Evolutionary conservation across 495 filamentous ascomycete species (phyloP).

Genomic region (Xylaria longipes): DNA sequence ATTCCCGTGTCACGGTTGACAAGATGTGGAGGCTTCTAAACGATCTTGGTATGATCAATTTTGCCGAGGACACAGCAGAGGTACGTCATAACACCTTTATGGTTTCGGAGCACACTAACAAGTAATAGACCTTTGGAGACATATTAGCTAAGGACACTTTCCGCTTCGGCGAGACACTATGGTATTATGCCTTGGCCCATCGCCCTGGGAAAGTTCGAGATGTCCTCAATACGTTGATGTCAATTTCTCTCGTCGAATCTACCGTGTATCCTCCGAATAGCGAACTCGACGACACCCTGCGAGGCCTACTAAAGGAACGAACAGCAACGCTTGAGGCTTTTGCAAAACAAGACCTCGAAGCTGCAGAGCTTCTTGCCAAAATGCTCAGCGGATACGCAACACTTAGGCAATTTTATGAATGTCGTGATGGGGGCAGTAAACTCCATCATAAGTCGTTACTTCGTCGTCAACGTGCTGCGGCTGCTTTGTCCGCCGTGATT

Average conservation of each 20-base stretch:
- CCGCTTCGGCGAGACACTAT: conserved; percentile 79
- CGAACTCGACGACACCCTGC: conserved; percentile 73
- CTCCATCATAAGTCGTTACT: conserved; percentile 42
- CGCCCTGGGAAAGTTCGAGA: conserved; percentile 75
- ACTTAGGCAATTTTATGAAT: conserved; percentile 83
- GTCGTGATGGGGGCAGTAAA: conserved; percentile 69
- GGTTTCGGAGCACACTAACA: conserved; percentile 33
- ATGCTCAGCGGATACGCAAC: conserved; percentile 91
- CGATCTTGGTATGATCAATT: conserved; percentile 69
- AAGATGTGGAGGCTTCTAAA: conserved; percentile 74
- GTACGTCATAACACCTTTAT: conserved; percentile 56
- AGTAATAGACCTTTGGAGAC: conserved; percentile 75
- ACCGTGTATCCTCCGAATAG: conserved; percentile 71
- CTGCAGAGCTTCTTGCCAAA: conserved; percentile 77
- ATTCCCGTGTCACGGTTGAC: conserved; percentile 71
- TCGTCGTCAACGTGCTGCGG: conserved; percentile 69
- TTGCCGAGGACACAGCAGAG: conserved; percentile 76
- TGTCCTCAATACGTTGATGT: conserved; percentile 84
- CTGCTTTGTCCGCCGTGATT: conserved; percentile 78
- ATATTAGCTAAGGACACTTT: conserved; percentile 67
- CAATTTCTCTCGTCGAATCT: conserved; percentile 83
- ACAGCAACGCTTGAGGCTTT: conserved; percentile 68
- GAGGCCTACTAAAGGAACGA: conserved; percentile 68
- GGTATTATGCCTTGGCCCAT: conserved; percentile 86
- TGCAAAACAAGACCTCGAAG: conserved; percentile 72